Evolutionary conservation across 208 protist species (phyloP), one percentile per base, ranked within the genome.

Genomic region (Tritrichomonas foetus): DNA sequence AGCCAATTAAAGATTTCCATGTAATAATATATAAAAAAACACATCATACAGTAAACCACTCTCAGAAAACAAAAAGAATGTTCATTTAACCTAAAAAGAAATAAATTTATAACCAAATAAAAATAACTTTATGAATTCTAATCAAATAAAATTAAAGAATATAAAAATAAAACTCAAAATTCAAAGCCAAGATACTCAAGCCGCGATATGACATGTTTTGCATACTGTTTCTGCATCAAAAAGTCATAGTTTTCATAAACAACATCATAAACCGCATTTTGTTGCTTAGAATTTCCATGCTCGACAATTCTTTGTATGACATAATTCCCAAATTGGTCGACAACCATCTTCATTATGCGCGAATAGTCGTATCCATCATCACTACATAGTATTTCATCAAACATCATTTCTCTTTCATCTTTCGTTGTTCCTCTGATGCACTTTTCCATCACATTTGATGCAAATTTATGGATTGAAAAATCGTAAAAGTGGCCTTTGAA

Each of bases 321-420:
- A 41, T 94, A 94, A 75, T 94, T 94, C 9, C 89, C 94, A 50
- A 93, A 94, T 61, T 94, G 94, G 39, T 94, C 94, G 5, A 20
- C 49, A 14, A 74, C 92, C 94, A 94, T 94, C 30, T 36, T 55
- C 30, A 30, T 36, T 14, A 94, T 84, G 2, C 61, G 41, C 53
- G 9, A 11, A 8, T 61, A 49, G 13, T n/a, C 11, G 22, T n/a
- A 84, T 30, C 25, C 16, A 20, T 11, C 14, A n/a, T 41, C 36
- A 27, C 92, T 44, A 11, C 55, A 5, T 33, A 94, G 13, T 22
- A 94, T 36, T 27, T 94, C 61, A 36, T 33, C 64, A 69, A 53
- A 93, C 9, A 64, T 82, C n/a, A 11, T 25, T 9, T 92, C 5
- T 41, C 72, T 16, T 49, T 64, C 16, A 66, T 93, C 41, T 61